Percentiles rank a stretch among this genome's conserved stretches.
phyloP scores from a whole-genome alignment of 345 rosid species.

The Dovyalis caffra region DNA sequence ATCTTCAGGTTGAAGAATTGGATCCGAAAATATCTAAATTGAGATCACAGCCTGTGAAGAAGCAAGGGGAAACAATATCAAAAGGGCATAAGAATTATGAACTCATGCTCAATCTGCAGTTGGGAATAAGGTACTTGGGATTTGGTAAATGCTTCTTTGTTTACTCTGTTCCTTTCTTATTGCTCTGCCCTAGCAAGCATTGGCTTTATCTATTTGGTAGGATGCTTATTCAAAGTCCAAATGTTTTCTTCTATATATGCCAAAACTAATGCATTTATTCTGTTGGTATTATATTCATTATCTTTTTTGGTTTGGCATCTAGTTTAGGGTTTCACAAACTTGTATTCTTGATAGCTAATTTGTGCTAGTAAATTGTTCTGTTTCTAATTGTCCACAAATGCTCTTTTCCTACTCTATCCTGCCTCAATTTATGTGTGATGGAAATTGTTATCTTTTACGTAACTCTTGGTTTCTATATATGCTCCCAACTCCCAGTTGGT shows the following conservation, averaged over 20 bases:
- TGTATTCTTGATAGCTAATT: neutral
- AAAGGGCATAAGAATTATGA: constrained; percentile 97
- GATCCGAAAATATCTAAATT: constrained; percentile 35
- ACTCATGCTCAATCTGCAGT: constrained; percentile 96
- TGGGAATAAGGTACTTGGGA: constrained; percentile 75
- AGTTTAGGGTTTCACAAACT: neutral
- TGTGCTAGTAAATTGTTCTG: neutral
- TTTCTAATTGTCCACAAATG: neutral
- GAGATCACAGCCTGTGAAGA: constrained; percentile 59
- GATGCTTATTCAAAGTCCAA: neutral
- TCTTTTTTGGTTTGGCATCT: neutral
- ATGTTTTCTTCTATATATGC: neutral
- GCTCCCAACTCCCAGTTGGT: neutral
- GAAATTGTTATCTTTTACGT: neutral
- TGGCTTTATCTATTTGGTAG: neutral
- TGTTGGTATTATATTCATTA: neutral
- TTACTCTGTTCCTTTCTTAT: neutral
- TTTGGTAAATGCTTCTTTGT: constrained; percentile 4
- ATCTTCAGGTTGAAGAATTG: constrained; percentile 43
- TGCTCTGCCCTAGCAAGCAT: neutral
- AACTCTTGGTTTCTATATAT: neutral
- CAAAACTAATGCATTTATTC: neutral
- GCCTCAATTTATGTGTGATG: neutral
- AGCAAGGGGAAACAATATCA: constrained; percentile 78
- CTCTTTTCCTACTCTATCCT: neutral